phyloP scores from a whole-genome alignment of 2,329 filamentous ascomycete genomes.

The Ophiostoma novo-ulmi region DNA sequence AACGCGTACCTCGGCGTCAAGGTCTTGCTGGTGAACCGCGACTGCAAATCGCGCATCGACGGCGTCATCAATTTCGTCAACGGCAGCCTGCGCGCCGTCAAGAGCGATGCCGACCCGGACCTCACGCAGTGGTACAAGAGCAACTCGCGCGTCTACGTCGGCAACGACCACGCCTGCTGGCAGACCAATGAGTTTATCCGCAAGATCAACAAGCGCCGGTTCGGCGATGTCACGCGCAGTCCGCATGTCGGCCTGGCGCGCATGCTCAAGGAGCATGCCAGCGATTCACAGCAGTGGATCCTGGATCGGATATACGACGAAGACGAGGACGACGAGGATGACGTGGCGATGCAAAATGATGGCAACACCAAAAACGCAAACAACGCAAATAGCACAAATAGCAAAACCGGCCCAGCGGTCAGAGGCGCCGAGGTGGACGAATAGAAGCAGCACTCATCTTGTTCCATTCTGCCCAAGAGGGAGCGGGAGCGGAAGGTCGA shows the following conservation, averaged over 20 bases:
- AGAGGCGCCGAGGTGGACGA: background rate
- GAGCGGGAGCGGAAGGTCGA: no score
- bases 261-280: slow-evolving; percentile 54
- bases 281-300: slow-evolving; percentile 51
- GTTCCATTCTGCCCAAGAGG: no score
- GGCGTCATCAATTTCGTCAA: slow-evolving; percentile 78
- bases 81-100: slow-evolving; percentile 69
- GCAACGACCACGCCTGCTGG: slow-evolving; percentile 72
- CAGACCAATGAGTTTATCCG: slow-evolving; percentile 53
- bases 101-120: slow-evolving; percentile 68
- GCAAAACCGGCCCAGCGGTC: no score
- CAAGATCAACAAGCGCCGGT: slow-evolving; percentile 56
- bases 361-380: background rate
- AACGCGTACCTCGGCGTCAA: slow-evolving; percentile 80
- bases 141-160: slow-evolving; percentile 75
- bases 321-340: background rate
- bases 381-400: background rate
- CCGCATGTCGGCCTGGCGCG: slow-evolving; percentile 44
- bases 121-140: slow-evolving; percentile 78
- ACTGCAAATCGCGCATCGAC: slow-evolving; percentile 62
- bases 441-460: background rate
- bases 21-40: slow-evolving; percentile 70
- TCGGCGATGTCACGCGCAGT: slow-evolving; percentile 54
- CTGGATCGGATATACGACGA: slow-evolving; percentile 21
- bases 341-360: background rate